Conservation (phyloP, 148 eudicot species). For the Amaranthus hypochondriacus region DNA sequence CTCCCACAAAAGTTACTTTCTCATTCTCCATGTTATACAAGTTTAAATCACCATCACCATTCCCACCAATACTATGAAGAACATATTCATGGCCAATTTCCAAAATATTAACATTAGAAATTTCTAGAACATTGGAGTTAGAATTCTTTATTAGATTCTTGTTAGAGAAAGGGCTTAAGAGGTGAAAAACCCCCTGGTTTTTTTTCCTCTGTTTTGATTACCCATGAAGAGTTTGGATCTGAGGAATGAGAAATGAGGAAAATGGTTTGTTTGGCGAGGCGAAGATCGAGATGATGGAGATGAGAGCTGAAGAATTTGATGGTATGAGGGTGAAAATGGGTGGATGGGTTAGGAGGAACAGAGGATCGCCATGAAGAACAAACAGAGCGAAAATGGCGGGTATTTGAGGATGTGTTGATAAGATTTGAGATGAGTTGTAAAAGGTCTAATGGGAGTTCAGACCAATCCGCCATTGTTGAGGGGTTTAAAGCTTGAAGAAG, state of each 20-base stretch:
- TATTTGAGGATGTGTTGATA: not conserved
- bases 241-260: not conserved
- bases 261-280: slow-evolving; percentile 8
- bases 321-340: not conserved
- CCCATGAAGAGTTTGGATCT: slow-evolving; percentile 8
- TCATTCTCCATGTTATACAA: slow-evolving; percentile 12
- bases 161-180: slow-evolving; percentile 15
- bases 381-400: slow-evolving; percentile 20
- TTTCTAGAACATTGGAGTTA: not conserved
- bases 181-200: slow-evolving; percentile 13
- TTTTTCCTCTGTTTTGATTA: slow-evolving; percentile 20
- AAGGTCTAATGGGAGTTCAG: slow-evolving; percentile 23
- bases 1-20: not conserved
- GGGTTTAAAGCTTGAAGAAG: not conserved
- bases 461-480: slow-evolving; percentile 15
- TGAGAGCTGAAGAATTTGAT: not conserved
- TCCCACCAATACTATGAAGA: not conserved
- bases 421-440: slow-evolving; percentile 9
- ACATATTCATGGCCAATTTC: slow-evolving; percentile 24
- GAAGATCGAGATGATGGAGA: not conserved
- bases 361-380: slow-evolving; percentile 21
- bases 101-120: slow-evolving; percentile 4
- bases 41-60: not conserved
- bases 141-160: not conserved
- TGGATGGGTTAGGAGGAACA: not conserved